A percentile compares a stretch with the other conserved stretches of the same genome.
phyloP scores from a whole-genome alignment of 176 grass and related monocot species.

The Lolium rigidum region DNA sequence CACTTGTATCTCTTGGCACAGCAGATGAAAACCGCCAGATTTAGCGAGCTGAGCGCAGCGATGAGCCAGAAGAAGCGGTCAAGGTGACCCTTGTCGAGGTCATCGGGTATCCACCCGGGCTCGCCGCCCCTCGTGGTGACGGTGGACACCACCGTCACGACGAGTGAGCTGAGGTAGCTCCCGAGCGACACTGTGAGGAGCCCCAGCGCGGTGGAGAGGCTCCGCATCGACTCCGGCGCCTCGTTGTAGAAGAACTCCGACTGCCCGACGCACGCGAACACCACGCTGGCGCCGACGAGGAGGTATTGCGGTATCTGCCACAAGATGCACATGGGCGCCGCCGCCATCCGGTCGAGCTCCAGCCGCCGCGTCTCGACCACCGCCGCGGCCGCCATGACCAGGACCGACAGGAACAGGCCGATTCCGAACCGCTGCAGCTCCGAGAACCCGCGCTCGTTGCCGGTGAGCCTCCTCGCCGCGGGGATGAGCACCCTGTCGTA shows the following conservation, averaged over 20 bases:
- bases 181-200: conserved; percentile 52
- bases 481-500: conserved; percentile 77
- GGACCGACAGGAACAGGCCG: conserved; percentile 67
- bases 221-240: conserved; percentile 61
- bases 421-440: conserved; percentile 72
- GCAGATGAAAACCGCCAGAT: conserved; percentile 47
- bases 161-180: conserved; percentile 64
- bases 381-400: conserved; percentile 73
- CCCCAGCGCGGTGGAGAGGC: conserved; percentile 51
- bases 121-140: conserved; percentile 42
- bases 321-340: conserved; percentile 65
- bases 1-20: conserved; percentile 50
- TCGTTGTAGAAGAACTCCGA: conserved; percentile 67
- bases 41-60: conserved; percentile 44
- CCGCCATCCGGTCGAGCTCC: conserved; percentile 42
- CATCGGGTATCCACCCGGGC: conserved; percentile 62
- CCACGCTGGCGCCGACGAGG: conserved; percentile 58
- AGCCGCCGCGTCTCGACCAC: conserved; percentile 64
- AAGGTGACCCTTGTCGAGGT: conserved; percentile 61
- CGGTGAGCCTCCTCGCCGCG: conserved; percentile 52
- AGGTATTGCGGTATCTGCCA: conserved; percentile 77
- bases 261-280: conserved; percentile 62
- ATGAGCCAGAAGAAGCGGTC: conserved; percentile 66
- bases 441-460: conserved; percentile 72
- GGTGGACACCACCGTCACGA: conserved; percentile 45